Percentiles rank a stretch among this genome's conserved stretches.
phyloP scores from a whole-genome alignment of 306 rosid genomes.

The Cajanus cajan region DNA sequence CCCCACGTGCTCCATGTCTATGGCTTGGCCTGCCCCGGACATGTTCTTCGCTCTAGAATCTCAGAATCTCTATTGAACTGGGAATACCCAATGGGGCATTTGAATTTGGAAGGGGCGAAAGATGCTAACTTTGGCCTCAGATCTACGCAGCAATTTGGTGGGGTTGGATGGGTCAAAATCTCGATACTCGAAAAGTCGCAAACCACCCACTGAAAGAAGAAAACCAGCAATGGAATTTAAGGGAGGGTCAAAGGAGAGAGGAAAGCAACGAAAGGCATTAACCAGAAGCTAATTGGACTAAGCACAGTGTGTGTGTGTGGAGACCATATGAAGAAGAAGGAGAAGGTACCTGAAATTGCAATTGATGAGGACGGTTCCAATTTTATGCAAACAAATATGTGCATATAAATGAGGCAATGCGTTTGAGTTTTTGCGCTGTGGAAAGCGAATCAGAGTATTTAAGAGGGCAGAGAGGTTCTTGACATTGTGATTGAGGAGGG shows the following conservation, averaged over 20 bases:
- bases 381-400: not conserved
- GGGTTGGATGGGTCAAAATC: constrained; percentile 28
- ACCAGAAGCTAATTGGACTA: constrained; percentile 9
- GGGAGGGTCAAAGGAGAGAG: constrained; percentile 27
- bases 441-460: not conserved
- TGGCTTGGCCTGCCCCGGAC: constrained; percentile 48
- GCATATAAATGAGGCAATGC: not conserved
- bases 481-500: not conserved
- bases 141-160: constrained; percentile 22
- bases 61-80: not conserved
- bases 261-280: not conserved
- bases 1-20: constrained; percentile 41
- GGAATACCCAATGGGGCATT: constrained; percentile 38
- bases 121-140: constrained; percentile 28
- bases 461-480: not conserved
- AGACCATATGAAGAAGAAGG: not conserved
- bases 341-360: constrained; percentile 33
- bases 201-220: not conserved
- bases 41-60: not conserved
- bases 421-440: not conserved
- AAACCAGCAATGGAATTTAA: constrained; percentile 24
- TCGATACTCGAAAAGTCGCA: not conserved
- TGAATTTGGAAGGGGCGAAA: not conserved
- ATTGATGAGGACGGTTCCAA: constrained; percentile 31
- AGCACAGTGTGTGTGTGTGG: constrained; percentile 16